Evolutionary conservation across 1,139 yeast species (phyloP), one percentile per base, ranked within the genome.

Genomic region (Saccharomyces uvarum): DNA sequence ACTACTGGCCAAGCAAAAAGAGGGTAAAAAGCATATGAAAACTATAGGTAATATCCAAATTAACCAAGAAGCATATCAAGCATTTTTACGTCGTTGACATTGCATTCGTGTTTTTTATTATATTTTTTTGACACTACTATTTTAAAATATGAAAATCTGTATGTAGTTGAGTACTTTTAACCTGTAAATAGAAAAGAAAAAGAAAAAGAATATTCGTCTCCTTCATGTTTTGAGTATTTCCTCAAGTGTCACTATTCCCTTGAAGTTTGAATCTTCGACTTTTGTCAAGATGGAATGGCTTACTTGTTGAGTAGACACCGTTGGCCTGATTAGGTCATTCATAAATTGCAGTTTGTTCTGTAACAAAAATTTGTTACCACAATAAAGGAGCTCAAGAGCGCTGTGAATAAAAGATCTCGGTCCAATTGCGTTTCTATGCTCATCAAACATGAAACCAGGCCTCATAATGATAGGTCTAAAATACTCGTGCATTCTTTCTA

Each of bases 21-120:
- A 88, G 66, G 99, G 99, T 49, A 93, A 93, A 73, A 88, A 86
- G 72, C 81, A 80, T 57, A 78, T 93, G 86, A 86, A 86, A 73
- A 77, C 88, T 9, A 77, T 84, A 14, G 98, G 98, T 16, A 81
- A 82, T 57, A 88, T 93, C 11, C 75, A 77, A 51, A 85, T 91
- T 53, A 84, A 88, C 57, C 87, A 86, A 57, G 95, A 90, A 58
- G 97, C 97, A 0, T 86, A 82, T 71, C 91, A 85, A 67, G 83
- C 90, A 26, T 86, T 86, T 61, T 63, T 79, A 54, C 72, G 78
- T 54, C 63, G 71, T 44, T 57, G 50, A 50, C n/a, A 9, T 47
- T 33, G 32, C 51, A 42, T 47, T 47, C 26, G 26, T 51, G 50
- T 11, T 9, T 16, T 8, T 28, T 11, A 13, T 46, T 26, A 32